These are phyloP conservation scores for Hemileccinum hortonii DNA, from an alignment of 1,284 basidiomycete species.

Conservation along the genomic window DNA sequence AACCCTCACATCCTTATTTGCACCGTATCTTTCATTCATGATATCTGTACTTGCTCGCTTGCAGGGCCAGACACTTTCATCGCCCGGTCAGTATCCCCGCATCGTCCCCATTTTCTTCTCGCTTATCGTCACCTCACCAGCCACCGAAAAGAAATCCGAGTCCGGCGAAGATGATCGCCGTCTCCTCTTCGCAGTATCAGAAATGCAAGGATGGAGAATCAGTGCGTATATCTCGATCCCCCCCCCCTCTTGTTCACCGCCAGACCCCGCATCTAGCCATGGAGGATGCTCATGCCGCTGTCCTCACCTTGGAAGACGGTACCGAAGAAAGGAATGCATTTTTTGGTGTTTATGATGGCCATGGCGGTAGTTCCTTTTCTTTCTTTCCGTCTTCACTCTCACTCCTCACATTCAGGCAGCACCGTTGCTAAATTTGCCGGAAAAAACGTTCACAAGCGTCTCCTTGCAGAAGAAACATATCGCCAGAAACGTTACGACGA, in stretches of 20 bases:
- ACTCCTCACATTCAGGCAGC: slow-evolving; percentile 55
- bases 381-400: slow-evolving; percentile 8
- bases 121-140: slow-evolving; percentile 40
- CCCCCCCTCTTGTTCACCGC: neutral
- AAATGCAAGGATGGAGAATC: slow-evolving; percentile 99
- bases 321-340: slow-evolving; percentile 67
- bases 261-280: slow-evolving; percentile 61
- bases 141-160: slow-evolving; percentile 84
- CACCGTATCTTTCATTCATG: neutral
- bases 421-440: slow-evolving; percentile 91
- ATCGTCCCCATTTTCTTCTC: slow-evolving; percentile 8
- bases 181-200: slow-evolving; percentile 81
- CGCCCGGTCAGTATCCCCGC: slow-evolving; percentile 51
- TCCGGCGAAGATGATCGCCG: slow-evolving; percentile 71
- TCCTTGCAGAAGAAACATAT: slow-evolving; percentile 76
- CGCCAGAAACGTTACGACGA: slow-evolving; percentile 65
- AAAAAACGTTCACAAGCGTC: slow-evolving; percentile 81
- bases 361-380: slow-evolving; percentile 68
- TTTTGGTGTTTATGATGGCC: slow-evolving; percentile 98
- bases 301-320: slow-evolving; percentile 64
- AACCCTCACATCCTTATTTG: slow-evolving; percentile 1
- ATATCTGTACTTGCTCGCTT: neutral
- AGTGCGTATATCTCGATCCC: slow-evolving; percentile 55
- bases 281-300: slow-evolving; percentile 95
- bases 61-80: slow-evolving; percentile 74